phyloP scores from a whole-genome alignment of 2,329 filamentous ascomycete genomes.

The Fusarium bulbicola region DNA sequence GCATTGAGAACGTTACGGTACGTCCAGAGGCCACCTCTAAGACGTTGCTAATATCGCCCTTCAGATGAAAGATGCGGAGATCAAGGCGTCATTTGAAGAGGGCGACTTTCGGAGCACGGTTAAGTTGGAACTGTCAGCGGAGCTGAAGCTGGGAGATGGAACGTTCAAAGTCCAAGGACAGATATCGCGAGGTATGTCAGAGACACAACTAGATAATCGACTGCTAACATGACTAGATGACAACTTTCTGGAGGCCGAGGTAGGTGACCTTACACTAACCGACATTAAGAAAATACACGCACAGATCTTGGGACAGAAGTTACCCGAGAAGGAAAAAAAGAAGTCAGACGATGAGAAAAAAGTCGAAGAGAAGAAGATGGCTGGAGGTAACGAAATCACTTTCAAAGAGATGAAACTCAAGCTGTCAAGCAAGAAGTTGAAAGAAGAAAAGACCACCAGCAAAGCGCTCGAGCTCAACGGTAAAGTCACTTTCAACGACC shows the following conservation, averaged over 20 bases:
- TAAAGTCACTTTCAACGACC: not conserved
- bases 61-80: not conserved
- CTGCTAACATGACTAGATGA: not conserved
- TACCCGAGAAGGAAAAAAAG: fast-evolving
- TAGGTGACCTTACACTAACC: not conserved
- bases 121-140: not conserved
- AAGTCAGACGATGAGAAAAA: not conserved
- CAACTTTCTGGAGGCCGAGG: not conserved
- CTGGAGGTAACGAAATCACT: not conserved
- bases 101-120: not conserved
- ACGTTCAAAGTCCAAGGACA: not conserved
- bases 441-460: not conserved
- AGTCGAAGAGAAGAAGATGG: not conserved
- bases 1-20: not conserved
- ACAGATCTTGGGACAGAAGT: not conserved
- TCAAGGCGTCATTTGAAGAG: not conserved
- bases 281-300: not conserved
- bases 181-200: not conserved
- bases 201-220: fast-evolving
- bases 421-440: not conserved
- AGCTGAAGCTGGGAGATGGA: not conserved
- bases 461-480: not conserved
- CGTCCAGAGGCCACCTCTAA: fast-evolving
- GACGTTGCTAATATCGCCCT: not conserved
- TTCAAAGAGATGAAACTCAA: not conserved